Conservation (phyloP, 768 basidiomycete genomes). For the Boletus subcaerulescens region DNA sequence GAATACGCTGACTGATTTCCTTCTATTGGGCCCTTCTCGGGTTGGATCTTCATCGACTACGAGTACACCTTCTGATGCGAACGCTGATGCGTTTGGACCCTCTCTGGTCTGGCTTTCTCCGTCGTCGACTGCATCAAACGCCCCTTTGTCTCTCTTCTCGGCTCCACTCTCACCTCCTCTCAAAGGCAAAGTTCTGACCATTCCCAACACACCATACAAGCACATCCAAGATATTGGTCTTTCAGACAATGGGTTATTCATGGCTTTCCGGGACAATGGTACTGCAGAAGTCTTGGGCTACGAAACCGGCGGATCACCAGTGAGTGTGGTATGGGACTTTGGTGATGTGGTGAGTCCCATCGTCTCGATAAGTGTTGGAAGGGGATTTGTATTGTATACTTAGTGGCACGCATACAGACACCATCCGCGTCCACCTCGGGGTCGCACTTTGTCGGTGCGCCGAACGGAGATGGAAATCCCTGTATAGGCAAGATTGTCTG, state of each 20-base stretch:
- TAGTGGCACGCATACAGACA: conserved; percentile 31
- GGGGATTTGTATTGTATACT: not conserved
- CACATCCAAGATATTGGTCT: conserved; percentile 63
- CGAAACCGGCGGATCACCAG: conserved; percentile 36
- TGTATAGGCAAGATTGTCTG: conserved; percentile 66
- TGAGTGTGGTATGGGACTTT: conserved; percentile 53
- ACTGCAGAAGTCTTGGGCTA: conserved; percentile 54
- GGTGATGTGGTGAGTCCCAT: conserved; percentile 43
- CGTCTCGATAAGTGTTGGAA: not conserved
- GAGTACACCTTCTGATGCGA: not conserved
- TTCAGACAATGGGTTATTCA: conserved; percentile 50
- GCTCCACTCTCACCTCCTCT: conserved; percentile 52
- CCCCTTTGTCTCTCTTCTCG: conserved; percentile 21
- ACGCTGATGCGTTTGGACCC: conserved; percentile 9
- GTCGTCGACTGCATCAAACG: conserved; percentile 7
- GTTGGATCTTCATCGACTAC: conserved; percentile 1
- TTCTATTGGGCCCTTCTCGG: conserved; percentile 31
- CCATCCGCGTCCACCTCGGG: conserved; percentile 40
- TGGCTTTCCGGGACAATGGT: conserved; percentile 58
- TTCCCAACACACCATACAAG: conserved; percentile 46
- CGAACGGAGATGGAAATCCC: conserved; percentile 47
- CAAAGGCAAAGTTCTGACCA: conserved; percentile 41
- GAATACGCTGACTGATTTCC: conserved; percentile 34
- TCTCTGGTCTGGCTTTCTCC: conserved; percentile 37
- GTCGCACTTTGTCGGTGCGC: conserved; percentile 57